Base-by-base conservation (phyloP, 257 asterid genomes). In the Datura wrightii region DNA sequence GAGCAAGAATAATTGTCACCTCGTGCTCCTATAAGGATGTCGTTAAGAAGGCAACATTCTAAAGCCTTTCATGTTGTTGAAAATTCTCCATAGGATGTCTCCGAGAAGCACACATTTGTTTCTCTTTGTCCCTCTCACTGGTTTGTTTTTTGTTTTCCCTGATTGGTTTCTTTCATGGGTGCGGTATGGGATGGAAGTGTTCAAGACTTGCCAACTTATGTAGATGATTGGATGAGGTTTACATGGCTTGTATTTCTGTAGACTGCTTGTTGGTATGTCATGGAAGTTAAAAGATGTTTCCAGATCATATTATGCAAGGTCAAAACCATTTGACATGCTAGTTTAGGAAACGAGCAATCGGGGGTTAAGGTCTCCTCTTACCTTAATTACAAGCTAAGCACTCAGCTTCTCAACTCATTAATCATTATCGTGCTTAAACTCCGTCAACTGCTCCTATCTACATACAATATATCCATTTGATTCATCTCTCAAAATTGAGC, bases 201-300 rank as follows among this genome's bases (percentile, higher is more conserved):
- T 69, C 36, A 69, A 69, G 41, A 48, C 80, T 14, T 19, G 80
- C 58, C 59, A 72, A 46, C 59, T 72, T 11, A 44, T 42, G 44
- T 18, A 42, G 79, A 71, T 71, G 79, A 71, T 71, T 71, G 79
- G 39, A 71, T 71, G 79, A 19, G 39, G 36, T 71, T 71, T 46
- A 2, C 55, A n/a, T 71, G 79, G 52, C 55, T 71, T 71, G 39
- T 71, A 71, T 44, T 44, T 42, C 16, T 44, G 79, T 71, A 42
- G 79, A 46, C 39, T 70, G 55, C 37, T 71, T 9, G 79, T 44
- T 71, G 56, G 39, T 42, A 71, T 71, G 79, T 71, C 18, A 71
- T 71, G 39, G 50, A 37, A 67, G 46, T 65, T 65, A 37, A 19
- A 67, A 67, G 31, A 67, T 67, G 31, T 67, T 67, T 37, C 15